phyloP scores from a whole-genome alignment of 768 basidiomycete genomes.

The Pulveroboletus frians region DNA sequence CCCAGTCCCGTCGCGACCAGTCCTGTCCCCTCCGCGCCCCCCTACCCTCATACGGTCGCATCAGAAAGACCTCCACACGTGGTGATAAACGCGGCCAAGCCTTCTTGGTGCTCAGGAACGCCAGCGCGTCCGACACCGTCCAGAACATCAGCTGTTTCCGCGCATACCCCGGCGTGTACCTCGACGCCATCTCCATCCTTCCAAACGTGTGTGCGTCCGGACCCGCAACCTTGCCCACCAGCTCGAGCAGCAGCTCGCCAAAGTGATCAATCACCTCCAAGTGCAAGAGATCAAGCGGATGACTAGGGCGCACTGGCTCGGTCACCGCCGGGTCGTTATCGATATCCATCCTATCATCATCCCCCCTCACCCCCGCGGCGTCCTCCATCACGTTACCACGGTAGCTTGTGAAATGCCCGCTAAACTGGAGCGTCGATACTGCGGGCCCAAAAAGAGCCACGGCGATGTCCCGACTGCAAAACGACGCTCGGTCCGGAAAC shows the following conservation, averaged over 20 bases:
- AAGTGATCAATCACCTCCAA: slow-evolving; percentile 68
- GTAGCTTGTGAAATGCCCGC: slow-evolving; percentile 34
- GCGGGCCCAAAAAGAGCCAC: slow-evolving; percentile 39
- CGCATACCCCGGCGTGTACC: slow-evolving; percentile 52
- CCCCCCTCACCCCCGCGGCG: slow-evolving; percentile 20
- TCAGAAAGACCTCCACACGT: slow-evolving; percentile 48
- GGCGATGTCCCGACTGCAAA: slow-evolving; percentile 51
- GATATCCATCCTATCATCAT: slow-evolving; percentile 53
- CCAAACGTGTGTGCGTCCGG: slow-evolving; percentile 40
- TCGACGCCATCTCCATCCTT: slow-evolving; percentile 34
- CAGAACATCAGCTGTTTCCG: slow-evolving; percentile 44
- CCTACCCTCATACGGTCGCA: slow-evolving; percentile 38
- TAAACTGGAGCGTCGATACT: slow-evolving; percentile 37
- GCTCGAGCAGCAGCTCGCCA: slow-evolving; percentile 50
- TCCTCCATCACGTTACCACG: slow-evolving; percentile 27
- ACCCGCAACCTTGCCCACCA: slow-evolving; percentile 52
- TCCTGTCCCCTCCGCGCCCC: slow-evolving; percentile 69
- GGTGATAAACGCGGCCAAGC: slow-evolving; percentile 35
- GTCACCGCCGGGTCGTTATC: slow-evolving; percentile 46
- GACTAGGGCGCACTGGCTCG: slow-evolving; percentile 41
- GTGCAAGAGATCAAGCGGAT: slow-evolving; percentile 64
- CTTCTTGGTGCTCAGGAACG: slow-evolving; percentile 47
- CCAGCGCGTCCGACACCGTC: slow-evolving; percentile 51
- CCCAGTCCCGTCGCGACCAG: slow-evolving; percentile 70
- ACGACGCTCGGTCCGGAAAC: slow-evolving; percentile 32